phyloP scores from a whole-genome alignment of 306 rosid genomes.

The Gastrolobium bilobum region DNA sequence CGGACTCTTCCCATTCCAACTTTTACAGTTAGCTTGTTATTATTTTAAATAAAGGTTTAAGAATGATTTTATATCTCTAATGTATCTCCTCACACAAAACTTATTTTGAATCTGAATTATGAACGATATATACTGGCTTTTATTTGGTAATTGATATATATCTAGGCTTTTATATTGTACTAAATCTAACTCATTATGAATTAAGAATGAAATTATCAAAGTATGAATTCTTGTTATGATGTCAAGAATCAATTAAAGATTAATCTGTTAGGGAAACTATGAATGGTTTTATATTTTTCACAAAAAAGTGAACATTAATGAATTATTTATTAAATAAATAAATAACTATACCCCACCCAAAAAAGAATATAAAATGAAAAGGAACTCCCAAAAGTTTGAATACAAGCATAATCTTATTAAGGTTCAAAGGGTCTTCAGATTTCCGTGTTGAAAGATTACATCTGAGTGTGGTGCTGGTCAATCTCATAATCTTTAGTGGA shows the following conservation, averaged over 20 bases:
- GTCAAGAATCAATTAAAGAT: background rate
- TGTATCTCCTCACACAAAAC: too few species aligned
- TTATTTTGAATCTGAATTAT: background rate
- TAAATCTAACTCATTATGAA: background rate
- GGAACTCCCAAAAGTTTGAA: background rate
- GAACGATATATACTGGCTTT: too few species aligned
- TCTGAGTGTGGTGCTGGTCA: background rate
- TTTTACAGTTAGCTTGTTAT: conserved; percentile 8
- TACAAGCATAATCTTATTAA: conserved; percentile 17
- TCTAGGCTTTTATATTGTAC: background rate
- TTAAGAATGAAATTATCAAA: background rate
- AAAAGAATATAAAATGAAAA: background rate
- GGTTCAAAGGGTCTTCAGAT: background rate
- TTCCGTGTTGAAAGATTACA: conserved; percentile 45
- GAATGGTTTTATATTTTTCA: background rate
- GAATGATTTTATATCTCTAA: background rate
- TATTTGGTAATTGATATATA: too few species aligned
- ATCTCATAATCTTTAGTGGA: conserved; percentile 16
- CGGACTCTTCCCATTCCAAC: background rate
- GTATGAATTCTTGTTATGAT: background rate
- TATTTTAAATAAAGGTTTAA: background rate
- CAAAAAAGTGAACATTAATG: background rate
- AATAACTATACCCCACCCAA: background rate
- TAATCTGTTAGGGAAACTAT: background rate
- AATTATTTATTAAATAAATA: background rate